phyloP scores from a whole-genome alignment of 345 rosid genomes.

The Camelina sativa region DNA sequence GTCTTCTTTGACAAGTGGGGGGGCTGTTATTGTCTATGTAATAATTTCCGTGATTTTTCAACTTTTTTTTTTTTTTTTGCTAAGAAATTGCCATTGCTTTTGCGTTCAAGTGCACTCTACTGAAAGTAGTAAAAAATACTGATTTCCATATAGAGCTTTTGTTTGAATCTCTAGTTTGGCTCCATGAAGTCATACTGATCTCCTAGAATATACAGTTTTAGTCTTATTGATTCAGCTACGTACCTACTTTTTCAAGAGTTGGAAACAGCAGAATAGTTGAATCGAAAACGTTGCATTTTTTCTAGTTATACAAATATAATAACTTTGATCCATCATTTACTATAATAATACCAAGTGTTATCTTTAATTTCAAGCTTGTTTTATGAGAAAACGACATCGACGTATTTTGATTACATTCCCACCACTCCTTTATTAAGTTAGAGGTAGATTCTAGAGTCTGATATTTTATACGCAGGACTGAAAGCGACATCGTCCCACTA shows the following conservation, averaged over 20 bases:
- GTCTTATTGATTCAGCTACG: no score
- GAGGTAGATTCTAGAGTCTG: slow-evolving; percentile 25
- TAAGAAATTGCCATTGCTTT: slow-evolving; percentile 12
- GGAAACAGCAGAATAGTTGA: neutral
- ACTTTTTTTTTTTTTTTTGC: no score
- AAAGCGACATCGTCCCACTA: slow-evolving; percentile 33
- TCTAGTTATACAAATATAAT: neutral
- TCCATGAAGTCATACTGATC: neutral
- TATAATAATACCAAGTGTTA: neutral
- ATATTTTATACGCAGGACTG: slow-evolving; percentile 9
- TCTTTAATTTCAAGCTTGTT: neutral
- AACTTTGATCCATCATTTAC: neutral
- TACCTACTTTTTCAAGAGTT: neutral
- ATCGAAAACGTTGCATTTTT: slow-evolving; percentile 2
- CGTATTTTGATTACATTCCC: slow-evolving; percentile 17
- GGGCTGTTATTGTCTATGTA: slow-evolving; percentile 31
- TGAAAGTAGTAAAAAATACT: neutral
- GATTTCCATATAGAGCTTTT: neutral
- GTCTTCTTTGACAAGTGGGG: slow-evolving; percentile 42
- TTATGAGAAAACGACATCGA: slow-evolving; percentile 12
- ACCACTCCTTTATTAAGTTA: slow-evolving; percentile 40
- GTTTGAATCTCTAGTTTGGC: neutral
- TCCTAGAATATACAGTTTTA: neutral
- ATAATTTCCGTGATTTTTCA: slow-evolving; percentile 10
- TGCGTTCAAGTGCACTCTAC: neutral